Conservation (phyloP, 768 basidiomycete genomes). For the Hypsizygus marmoreus region DNA sequence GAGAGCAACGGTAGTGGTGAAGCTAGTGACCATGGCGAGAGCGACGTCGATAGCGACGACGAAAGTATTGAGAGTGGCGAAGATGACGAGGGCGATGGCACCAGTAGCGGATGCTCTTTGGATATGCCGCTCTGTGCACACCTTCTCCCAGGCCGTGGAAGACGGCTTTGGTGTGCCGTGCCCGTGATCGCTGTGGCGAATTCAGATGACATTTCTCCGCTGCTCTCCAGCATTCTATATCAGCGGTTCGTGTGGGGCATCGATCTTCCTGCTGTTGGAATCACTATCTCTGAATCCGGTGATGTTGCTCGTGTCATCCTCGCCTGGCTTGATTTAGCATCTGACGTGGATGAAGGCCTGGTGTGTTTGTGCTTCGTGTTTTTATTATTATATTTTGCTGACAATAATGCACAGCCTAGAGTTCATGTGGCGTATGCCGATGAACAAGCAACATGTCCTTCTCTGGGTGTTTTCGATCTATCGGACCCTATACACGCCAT, state of each 20-base stretch:
- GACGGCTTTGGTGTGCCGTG: background rate
- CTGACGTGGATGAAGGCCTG: background rate
- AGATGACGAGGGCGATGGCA: too few species aligned
- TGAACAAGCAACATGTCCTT: background rate
- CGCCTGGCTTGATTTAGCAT: background rate
- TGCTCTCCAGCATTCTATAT: background rate
- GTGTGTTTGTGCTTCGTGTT: background rate
- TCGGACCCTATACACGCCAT: background rate
- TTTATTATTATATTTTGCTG: background rate
- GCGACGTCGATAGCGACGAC: too few species aligned
- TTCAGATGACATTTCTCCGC: background rate
- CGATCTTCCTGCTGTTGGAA: background rate
- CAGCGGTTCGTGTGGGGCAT: background rate
- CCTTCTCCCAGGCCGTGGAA: background rate
- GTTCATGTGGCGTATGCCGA: background rate
- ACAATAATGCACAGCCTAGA: too few species aligned
- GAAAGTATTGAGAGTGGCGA: too few species aligned
- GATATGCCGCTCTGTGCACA: background rate
- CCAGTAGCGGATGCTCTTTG: background rate
- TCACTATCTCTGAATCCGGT: background rate
- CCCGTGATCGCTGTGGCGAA: background rate
- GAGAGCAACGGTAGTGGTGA: too few species aligned
- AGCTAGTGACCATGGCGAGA: too few species aligned
- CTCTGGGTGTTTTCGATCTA: background rate
- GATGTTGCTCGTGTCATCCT: background rate